A percentile compares a stretch with the other conserved stretches of the same genome.
These are phyloP conservation scores for Clavispora vitiphila DNA, from an alignment of 805 yeast genomes.

Conservation along the genomic window DNA sequence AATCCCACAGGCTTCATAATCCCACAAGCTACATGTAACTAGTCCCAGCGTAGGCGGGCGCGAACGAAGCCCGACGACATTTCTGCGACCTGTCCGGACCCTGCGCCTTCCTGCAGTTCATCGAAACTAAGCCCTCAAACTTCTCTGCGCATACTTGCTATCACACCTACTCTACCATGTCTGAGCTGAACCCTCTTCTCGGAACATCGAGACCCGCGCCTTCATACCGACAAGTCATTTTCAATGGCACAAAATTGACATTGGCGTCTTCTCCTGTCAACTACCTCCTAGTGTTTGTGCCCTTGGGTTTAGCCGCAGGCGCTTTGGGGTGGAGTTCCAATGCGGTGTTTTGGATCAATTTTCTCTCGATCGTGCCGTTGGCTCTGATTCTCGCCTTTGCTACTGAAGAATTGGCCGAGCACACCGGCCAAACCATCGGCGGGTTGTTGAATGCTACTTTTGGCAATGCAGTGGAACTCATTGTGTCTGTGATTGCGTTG, in stretches of 20 bases:
- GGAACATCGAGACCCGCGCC: neutral
- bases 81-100: too few relatives aligned
- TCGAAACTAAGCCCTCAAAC: too few relatives aligned
- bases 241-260: conserved; percentile 16
- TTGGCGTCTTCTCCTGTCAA: conserved; percentile 67
- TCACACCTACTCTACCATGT: neutral
- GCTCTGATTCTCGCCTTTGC: conserved; percentile 89
- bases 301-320: conserved; percentile 80
- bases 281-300: conserved; percentile 75
- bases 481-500: conserved; percentile 88
- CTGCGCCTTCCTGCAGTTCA: too few relatives aligned
- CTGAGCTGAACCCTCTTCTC: conserved; percentile 1
- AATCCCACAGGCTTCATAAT: too few relatives aligned
- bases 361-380: conserved; percentile 85
- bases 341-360: conserved; percentile 66
- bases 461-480: conserved; percentile 96
- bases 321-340: conserved; percentile 47
- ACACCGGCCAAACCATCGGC: conserved; percentile 88
- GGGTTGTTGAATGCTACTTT: conserved; percentile 94
- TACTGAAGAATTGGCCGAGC: conserved; percentile 85
- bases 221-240: neutral
- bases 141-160: too few relatives aligned
- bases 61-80: too few relatives aligned
- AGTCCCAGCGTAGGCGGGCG: too few relatives aligned
- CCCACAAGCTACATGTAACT: too few relatives aligned